phyloP scores from a whole-genome alignment of 2,329 filamentous ascomycete species.

The Calonectria multiphialidica region DNA sequence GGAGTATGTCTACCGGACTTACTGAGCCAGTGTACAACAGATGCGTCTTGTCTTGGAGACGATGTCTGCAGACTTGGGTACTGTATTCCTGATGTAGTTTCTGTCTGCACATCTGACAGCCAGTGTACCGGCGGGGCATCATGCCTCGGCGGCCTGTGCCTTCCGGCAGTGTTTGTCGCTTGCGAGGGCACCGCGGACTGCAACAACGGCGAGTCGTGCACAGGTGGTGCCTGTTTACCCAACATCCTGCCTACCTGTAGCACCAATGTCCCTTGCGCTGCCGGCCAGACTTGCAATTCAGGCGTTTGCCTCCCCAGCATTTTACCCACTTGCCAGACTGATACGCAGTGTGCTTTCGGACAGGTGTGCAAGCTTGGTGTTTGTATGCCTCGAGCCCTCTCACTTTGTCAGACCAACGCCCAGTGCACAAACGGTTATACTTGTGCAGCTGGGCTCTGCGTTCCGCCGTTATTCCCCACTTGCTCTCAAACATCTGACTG shows the following conservation, averaged over 20 bases:
- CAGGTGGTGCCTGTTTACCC: conserved; percentile 8
- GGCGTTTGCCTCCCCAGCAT: conserved; percentile 8
- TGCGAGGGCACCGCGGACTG: neutral
- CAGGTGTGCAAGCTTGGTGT: conserved; percentile 2
- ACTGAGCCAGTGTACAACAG: neutral
- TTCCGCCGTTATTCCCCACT: neutral
- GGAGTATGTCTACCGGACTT: conserved; percentile 7
- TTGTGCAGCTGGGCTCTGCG: neutral
- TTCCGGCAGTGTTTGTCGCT: neutral
- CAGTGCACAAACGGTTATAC: neutral
- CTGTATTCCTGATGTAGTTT: conserved; percentile 10
- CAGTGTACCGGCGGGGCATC: neutral
- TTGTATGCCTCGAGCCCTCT: conserved; percentile 8
- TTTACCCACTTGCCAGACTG: neutral
- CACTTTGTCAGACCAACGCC: neutral
- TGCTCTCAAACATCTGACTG: neutral
- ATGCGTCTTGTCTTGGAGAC: conserved; percentile 8
- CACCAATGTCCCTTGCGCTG: neutral
- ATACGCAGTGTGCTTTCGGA: conserved; percentile 8
- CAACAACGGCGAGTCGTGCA: conserved; percentile 16
- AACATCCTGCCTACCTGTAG: neutral
- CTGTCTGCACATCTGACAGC: neutral
- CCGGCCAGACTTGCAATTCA: conserved; percentile 3
- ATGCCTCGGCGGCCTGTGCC: conserved; percentile 16
- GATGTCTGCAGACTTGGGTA: conserved; percentile 17